Conservation (phyloP, 164 flowering plant genomes). For the Euptelea pleiosperma region DNA sequence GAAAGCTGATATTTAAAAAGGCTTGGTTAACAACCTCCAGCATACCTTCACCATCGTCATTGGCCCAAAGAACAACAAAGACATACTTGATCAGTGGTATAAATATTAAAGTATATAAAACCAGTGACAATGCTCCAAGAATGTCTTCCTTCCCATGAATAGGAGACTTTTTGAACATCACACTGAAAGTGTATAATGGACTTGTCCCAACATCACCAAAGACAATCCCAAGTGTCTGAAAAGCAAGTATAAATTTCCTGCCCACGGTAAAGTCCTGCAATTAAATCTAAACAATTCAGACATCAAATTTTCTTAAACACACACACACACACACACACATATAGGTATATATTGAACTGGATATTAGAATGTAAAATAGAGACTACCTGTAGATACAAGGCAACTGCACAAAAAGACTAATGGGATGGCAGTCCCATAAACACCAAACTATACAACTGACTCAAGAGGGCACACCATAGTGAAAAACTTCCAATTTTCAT, state of each 20-base stretch:
- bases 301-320: conserved; percentile 8
- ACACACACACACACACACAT: too few species aligned
- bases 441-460: too few species aligned
- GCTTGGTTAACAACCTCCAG: background rate
- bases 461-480: too few species aligned
- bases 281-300: conserved; percentile 19
- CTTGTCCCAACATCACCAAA: conserved; percentile 99
- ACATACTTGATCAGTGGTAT: conserved; percentile 87
- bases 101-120: conserved; percentile 82
- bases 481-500: too few species aligned
- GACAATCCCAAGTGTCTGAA: conserved; percentile 93
- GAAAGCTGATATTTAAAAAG: background rate
- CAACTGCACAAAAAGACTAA: too few species aligned
- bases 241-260: conserved; percentile 61
- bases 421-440: too few species aligned
- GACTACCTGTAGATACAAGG: too few species aligned
- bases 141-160: conserved; percentile 78
- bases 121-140: conserved; percentile 88
- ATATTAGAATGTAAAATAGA: too few species aligned
- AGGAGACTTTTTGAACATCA: conserved; percentile 90
- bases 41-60: conserved; percentile 99
- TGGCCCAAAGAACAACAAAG: conserved; percentile 90
- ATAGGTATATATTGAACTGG: too few species aligned
- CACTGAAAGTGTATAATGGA: conserved; percentile 92
- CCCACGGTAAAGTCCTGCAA: conserved; percentile 75